Conservation (phyloP, 2,329 filamentous ascomycete genomes). For the Colletotrichum cereale region DNA sequence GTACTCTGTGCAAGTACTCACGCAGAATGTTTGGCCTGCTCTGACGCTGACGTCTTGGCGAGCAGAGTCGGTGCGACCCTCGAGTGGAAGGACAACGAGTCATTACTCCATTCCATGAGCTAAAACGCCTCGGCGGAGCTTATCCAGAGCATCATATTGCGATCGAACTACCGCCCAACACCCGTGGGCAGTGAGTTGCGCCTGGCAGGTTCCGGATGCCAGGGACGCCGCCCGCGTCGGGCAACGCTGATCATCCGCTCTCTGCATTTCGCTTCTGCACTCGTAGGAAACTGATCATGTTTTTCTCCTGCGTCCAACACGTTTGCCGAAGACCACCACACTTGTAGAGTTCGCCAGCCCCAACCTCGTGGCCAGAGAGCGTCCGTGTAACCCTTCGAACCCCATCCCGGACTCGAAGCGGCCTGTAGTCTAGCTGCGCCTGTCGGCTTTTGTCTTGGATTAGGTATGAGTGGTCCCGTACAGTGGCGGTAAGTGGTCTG, state of each 20-base stretch:
- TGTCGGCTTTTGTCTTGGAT: conserved; percentile 35
- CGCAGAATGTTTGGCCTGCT: conserved; percentile 6
- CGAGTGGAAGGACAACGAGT: background rate
- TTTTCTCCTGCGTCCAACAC: background rate
- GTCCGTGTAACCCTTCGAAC: background rate
- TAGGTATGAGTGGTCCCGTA: background rate
- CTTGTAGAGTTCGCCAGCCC: background rate
- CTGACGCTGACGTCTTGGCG: conserved; percentile 8
- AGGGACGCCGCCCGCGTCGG: conserved; percentile 6
- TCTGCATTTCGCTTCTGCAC: background rate
- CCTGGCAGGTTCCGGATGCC: conserved; percentile 5
- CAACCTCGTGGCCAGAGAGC: conserved; percentile 4
- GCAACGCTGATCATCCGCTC: conserved; percentile 8
- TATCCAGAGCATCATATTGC: background rate
- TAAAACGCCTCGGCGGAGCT: conserved; percentile 4
- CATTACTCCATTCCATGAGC: background rate
- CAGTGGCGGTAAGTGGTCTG: background rate
- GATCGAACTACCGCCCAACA: background rate
- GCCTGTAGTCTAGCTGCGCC: conserved; percentile 22
- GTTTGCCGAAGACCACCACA: background rate
- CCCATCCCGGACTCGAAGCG: conserved; percentile 3
- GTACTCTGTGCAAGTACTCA: background rate
- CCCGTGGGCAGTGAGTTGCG: background rate
- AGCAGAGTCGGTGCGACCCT: conserved; percentile 4
- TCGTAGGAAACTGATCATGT: background rate